Conservation (phyloP, 2,329 filamentous ascomycete genomes). For the Alternaria arbusti region DNA sequence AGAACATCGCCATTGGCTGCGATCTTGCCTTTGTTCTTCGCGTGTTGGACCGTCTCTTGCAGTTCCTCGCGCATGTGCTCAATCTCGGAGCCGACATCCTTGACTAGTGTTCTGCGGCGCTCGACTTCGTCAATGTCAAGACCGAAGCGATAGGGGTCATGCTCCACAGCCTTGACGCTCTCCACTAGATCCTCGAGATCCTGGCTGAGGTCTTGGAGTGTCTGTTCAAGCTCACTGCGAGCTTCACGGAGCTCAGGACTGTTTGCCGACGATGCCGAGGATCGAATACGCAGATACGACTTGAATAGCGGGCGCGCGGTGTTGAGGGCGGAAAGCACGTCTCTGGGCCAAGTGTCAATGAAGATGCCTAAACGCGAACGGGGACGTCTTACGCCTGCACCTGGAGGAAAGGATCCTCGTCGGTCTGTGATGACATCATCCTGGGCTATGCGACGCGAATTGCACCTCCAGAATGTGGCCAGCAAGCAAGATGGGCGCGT, state of each 20-base stretch:
- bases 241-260: conserved; percentile 70
- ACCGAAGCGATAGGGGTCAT: conserved; percentile 85
- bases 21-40: conserved; percentile 47
- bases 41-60: conserved; percentile 61
- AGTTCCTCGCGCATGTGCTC: conserved; percentile 89
- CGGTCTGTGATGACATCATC: conserved; percentile 48
- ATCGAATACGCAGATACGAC: conserved; percentile 94
- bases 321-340: conserved; percentile 83
- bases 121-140: conserved; percentile 82
- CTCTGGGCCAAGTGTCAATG: conserved; percentile 62
- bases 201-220: conserved; percentile 73
- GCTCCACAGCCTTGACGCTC: conserved; percentile 85
- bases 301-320: conserved; percentile 85
- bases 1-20: conserved; percentile 57
- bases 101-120: conserved; percentile 80
- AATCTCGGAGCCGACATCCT: conserved; percentile 87
- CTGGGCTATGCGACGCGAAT: conserved; percentile 18
- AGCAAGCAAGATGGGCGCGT: background rate
- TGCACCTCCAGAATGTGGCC: background rate
- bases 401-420: conserved; percentile 58
- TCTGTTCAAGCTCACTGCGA: conserved; percentile 78
- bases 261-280: conserved; percentile 71
- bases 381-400: conserved; percentile 52
- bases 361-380: conserved; percentile 10
- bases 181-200: conserved; percentile 89